Evolutionary conservation across 176 grass and related monocot species (phyloP).

Genomic region (Avena insularis): DNA sequence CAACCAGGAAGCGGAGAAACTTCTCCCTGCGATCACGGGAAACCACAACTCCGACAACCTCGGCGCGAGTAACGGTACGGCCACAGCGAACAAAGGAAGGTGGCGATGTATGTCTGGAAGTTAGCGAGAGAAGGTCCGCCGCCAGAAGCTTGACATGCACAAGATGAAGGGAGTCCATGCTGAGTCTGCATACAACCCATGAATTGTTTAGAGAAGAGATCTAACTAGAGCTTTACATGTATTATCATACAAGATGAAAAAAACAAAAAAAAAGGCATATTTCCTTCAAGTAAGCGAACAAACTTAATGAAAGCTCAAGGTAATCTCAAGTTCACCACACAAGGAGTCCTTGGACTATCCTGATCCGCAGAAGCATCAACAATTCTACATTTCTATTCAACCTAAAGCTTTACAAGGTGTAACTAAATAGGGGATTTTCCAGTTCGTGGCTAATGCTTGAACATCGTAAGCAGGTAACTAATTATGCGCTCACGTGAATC

Average conservation of each 20-base stretch:
- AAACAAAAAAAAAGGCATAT: not conserved
- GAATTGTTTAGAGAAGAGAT: not conserved
- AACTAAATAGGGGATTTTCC: not conserved
- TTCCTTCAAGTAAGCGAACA: not conserved
- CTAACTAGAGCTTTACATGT: not conserved
- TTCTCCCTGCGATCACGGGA: slow-evolving; percentile 55
- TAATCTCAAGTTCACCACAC: not conserved
- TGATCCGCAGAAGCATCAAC: not conserved
- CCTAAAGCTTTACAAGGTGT: not conserved
- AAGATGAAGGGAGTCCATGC: slow-evolving; percentile 48
- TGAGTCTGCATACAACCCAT: not conserved
- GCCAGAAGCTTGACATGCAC: slow-evolving; percentile 75
- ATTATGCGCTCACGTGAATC: not conserved
- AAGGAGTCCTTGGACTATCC: not conserved
- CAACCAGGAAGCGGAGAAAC: slow-evolving; percentile 70
- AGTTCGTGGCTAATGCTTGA: not conserved
- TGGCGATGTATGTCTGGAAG: slow-evolving; percentile 22
- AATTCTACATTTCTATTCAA: not conserved
- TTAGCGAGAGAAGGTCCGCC: slow-evolving; percentile 61
- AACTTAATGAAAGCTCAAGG: not conserved
- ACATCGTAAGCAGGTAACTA: not conserved
- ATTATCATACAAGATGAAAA: not conserved
- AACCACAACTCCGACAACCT: slow-evolving; percentile 71
- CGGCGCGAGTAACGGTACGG: slow-evolving; percentile 42
- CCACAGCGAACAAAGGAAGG: slow-evolving; percentile 52